phyloP scores from a whole-genome alignment of 2,329 filamentous ascomycete genomes.

The Alternaria brassicae region DNA sequence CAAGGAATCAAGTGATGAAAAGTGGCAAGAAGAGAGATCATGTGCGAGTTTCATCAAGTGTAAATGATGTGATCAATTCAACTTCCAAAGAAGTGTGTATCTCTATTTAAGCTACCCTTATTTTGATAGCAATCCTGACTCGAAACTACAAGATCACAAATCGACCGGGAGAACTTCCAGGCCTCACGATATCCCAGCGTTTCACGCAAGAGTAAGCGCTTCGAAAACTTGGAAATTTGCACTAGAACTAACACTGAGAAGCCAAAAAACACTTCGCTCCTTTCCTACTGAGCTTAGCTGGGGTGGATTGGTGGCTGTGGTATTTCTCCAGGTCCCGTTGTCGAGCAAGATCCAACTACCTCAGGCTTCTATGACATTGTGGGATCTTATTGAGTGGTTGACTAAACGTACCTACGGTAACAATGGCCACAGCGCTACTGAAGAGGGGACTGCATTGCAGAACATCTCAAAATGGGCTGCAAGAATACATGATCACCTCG shows the following conservation, averaged over 20 bases:
- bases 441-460: neutral
- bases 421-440: neutral
- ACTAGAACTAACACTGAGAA: neutral
- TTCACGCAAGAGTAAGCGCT: neutral
- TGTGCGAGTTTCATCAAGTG: too few relatives aligned
- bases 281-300: neutral
- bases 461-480: neutral
- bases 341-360: neutral
- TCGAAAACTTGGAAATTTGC: neutral
- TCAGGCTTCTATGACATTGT: neutral
- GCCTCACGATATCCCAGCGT: neutral
- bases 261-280: neutral
- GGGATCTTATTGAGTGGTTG: neutral
- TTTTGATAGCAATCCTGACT: too few relatives aligned
- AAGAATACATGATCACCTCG: neutral
- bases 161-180: neutral
- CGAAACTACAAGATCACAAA: too few relatives aligned
- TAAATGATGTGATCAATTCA: too few relatives aligned
- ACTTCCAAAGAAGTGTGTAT: too few relatives aligned
- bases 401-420: neutral
- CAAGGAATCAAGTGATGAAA: too few relatives aligned
- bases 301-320: neutral
- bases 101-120: too few relatives aligned
- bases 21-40: too few relatives aligned
- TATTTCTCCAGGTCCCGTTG: neutral